Percentiles rank a stretch among this genome's conserved stretches.
These are phyloP conservation scores for Primulina tabacum DNA, from an alignment of 257 asterid species.

Conservation along the genomic window DNA sequence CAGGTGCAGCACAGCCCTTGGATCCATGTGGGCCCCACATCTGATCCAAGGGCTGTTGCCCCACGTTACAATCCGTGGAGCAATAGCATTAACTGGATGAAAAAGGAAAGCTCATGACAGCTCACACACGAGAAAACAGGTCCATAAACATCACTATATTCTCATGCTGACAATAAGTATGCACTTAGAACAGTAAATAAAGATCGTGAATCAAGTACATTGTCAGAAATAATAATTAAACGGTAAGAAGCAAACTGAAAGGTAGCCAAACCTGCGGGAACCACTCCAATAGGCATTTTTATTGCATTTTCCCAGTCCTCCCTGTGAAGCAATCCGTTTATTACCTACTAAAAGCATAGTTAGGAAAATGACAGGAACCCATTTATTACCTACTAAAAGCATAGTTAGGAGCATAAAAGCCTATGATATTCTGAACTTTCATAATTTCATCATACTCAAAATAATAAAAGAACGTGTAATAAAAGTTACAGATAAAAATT, in stretches of 20 bases:
- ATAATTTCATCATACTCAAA: too few species aligned
- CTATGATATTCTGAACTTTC: constrained; percentile 21
- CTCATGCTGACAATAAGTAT: background rate
- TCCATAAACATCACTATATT: background rate
- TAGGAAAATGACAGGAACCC: too few species aligned
- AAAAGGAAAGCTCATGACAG: background rate
- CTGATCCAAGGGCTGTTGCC: too few species aligned
- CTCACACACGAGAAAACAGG: background rate
- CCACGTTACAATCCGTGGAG: too few species aligned
- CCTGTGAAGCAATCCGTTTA: constrained; percentile 89
- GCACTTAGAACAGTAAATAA: background rate
- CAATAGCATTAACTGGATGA: too few species aligned
- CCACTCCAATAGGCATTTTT: constrained; percentile 75
- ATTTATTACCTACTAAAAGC: too few species aligned
- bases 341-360: constrained; percentile 62
- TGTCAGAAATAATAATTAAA: background rate
- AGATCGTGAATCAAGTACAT: background rate
- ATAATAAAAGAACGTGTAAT: too few species aligned
- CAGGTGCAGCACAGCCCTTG: too few species aligned
- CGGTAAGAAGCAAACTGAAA: background rate
- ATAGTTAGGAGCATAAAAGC: constrained; percentile 24
- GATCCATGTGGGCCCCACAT: too few species aligned
- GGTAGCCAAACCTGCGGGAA: constrained; percentile 77
- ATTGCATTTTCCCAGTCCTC: constrained; percentile 82
- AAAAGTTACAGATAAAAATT: too few species aligned